A percentile compares a stretch with the other conserved stretches of the same genome.
phyloP scores from a whole-genome alignment of 768 basidiomycete species.

The Cystofilobasidium bisporidii region DNA sequence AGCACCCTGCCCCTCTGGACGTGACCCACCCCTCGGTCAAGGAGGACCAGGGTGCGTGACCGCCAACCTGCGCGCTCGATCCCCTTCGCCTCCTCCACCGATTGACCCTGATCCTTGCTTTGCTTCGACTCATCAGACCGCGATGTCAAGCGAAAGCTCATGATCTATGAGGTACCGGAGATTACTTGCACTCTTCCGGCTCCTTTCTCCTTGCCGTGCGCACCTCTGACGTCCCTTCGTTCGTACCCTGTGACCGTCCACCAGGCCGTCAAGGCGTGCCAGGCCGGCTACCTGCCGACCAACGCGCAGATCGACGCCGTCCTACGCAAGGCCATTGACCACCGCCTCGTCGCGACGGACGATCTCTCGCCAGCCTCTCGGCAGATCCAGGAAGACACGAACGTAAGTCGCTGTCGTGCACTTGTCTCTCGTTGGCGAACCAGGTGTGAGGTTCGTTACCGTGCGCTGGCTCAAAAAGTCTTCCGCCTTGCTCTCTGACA shows the following conservation, averaged over 20 bases:
- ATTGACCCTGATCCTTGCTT: no score
- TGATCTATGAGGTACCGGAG: neutral
- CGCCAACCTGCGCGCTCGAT: neutral
- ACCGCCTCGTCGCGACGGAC: slow-evolving; percentile 52
- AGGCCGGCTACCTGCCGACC: slow-evolving; percentile 46
- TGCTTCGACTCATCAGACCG: no score
- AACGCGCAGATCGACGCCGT: slow-evolving; percentile 59
- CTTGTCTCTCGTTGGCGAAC: no score
- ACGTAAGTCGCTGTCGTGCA: neutral
- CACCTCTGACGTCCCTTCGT: neutral
- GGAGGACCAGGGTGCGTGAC: neutral
- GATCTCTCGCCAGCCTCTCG: slow-evolving; percentile 65
- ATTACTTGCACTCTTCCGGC: no score
- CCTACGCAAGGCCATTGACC: slow-evolving; percentile 42
- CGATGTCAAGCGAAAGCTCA: neutral
- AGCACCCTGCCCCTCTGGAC: neutral
- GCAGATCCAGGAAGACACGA: slow-evolving; percentile 60
- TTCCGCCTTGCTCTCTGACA: neutral
- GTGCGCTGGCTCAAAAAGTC: neutral
- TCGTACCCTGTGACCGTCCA: neutral
- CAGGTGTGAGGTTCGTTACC: no score
- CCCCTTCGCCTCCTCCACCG: neutral
- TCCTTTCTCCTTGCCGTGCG: no score
- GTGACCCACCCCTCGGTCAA: neutral
- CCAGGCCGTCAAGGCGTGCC: slow-evolving; percentile 59